These are phyloP conservation scores for Podospora pseudocomata DNA, from an alignment of 495 filamentous ascomycete genomes.

Conservation along the genomic window DNA sequence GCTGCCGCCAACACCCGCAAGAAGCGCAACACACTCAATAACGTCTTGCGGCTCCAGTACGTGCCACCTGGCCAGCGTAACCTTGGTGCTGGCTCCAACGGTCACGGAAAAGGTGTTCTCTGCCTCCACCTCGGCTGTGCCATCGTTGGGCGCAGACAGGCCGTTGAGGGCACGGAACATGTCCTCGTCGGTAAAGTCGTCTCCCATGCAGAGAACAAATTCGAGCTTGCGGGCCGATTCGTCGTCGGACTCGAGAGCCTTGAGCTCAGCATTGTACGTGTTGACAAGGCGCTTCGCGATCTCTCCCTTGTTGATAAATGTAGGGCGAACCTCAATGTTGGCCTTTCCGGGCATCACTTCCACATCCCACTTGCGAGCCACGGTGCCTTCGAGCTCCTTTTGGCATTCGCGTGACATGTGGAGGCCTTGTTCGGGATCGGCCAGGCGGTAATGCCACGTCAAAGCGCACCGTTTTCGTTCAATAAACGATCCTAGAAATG, in stretches of 20 bases:
- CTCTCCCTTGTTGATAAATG: constrained; percentile 93
- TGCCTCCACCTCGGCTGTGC: constrained; percentile 46
- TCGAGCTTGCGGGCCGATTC: constrained; percentile 52
- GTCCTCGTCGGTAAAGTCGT: constrained; percentile 98
- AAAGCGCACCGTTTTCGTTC: constrained; percentile 88
- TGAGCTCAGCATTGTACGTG: constrained; percentile 51
- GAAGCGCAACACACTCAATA: constrained; percentile 68
- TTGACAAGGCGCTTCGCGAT: constrained; percentile 76
- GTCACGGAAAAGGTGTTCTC: constrained; percentile 79
- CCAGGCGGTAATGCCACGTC: constrained; percentile 94
- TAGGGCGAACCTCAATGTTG: constrained; percentile 94
- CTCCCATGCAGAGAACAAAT: constrained; percentile 84
- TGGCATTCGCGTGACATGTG: constrained; percentile 74
- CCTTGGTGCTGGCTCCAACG: constrained; percentile 80
- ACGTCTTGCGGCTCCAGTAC: constrained; percentile 84
- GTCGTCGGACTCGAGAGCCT: constrained; percentile 26
- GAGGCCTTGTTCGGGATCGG: constrained; percentile 75
- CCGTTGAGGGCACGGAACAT: constrained; percentile 64
- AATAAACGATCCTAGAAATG: constrained; percentile 70
- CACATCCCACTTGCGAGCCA: constrained; percentile 75
- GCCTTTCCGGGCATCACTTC: constrained; percentile 96
- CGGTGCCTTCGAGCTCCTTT: constrained; percentile 66
- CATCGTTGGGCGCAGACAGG: constrained; percentile 36
- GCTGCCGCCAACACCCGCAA: constrained; percentile 53
- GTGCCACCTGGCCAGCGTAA: constrained; percentile 82